phyloP scores from a whole-genome alignment of 2,329 filamentous ascomycete genomes.

The Coleophoma eucalyptorum region DNA sequence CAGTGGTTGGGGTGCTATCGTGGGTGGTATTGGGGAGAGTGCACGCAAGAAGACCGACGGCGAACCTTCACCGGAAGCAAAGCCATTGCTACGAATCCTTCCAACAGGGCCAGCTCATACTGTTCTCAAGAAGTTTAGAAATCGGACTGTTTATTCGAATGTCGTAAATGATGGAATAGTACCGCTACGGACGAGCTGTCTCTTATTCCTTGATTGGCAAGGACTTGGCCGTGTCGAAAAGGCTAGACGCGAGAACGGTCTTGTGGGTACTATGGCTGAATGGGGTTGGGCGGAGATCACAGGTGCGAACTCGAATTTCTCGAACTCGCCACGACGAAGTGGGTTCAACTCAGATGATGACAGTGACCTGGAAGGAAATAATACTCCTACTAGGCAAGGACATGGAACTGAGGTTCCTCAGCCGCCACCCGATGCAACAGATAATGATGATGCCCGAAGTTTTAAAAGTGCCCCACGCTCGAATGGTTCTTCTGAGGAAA shows the following conservation, averaged over 20 bases:
- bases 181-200: conserved; percentile 86
- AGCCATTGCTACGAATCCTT: conserved; percentile 82
- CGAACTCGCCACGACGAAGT: conserved; percentile 19
- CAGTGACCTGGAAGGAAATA: conserved; percentile 23
- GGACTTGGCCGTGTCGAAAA: conserved; percentile 92
- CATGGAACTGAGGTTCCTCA: conserved; percentile 60
- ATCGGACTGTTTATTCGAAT: conserved; percentile 91
- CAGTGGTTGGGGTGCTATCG: conserved; percentile 84
- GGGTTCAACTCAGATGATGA: conserved; percentile 15
- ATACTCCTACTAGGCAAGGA: conserved; percentile 37
- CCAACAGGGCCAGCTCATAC: conserved; percentile 88
- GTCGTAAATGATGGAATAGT: conserved; percentile 98
- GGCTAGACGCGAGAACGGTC: conserved; percentile 82
- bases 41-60: conserved; percentile 55
- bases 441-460: conserved; percentile 63
- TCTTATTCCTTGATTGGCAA: conserved; percentile 97
- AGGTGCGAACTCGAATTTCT: conserved; percentile 48
- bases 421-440: conserved; percentile 60
- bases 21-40: conserved; percentile 74
- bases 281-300: conserved; percentile 96
- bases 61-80: conserved; percentile 70
- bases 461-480: conserved; percentile 39
- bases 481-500: conserved; percentile 8
- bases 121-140: conserved; percentile 82
- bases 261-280: conserved; percentile 88